Conservation (phyloP, 768 basidiomycete species). For the Hypholoma sublateritium region DNA sequence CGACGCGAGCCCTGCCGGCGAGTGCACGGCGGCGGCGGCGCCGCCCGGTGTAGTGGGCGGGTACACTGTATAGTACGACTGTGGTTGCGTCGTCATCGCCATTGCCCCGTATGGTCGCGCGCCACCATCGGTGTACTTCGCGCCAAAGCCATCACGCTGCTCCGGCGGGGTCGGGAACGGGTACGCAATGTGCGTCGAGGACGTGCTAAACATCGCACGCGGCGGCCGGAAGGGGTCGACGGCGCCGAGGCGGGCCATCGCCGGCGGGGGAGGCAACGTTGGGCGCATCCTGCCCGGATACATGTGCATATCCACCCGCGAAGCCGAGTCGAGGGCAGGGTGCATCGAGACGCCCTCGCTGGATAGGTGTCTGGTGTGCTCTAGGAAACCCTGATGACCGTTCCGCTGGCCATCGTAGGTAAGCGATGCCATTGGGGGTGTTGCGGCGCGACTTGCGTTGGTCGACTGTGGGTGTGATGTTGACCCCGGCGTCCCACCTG, state of each 20-base stretch:
- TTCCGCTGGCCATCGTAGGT: constrained; percentile 6
- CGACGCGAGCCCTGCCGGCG: constrained; percentile 11
- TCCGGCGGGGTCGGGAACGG: not conserved
- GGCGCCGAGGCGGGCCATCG: not conserved
- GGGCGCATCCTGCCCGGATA: not conserved
- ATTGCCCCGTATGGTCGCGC: not conserved
- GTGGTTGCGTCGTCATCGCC: not conserved
- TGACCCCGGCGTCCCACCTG: not conserved
- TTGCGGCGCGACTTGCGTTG: not conserved
- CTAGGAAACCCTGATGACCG: not conserved
- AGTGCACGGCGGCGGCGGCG: constrained; percentile 11
- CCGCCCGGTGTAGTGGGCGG: constrained; percentile 1
- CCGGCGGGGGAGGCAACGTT: not conserved
- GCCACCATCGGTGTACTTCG: not conserved
- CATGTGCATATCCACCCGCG: not conserved
- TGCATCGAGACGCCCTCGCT: not conserved
- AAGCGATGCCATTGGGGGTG: constrained; percentile 21
- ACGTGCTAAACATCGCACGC: not conserved
- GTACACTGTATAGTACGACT: constrained; percentile 1
- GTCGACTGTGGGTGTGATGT: not conserved
- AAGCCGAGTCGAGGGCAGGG: not conserved
- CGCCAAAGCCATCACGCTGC: not conserved
- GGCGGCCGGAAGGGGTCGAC: not conserved
- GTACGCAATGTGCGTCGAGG: not conserved
- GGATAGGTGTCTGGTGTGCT: not conserved